Evolutionary conservation across 2,329 filamentous ascomycete genomes (phyloP), one percentile per base, ranked within the genome.

Genomic region (Colletotrichum sp.): DNA sequence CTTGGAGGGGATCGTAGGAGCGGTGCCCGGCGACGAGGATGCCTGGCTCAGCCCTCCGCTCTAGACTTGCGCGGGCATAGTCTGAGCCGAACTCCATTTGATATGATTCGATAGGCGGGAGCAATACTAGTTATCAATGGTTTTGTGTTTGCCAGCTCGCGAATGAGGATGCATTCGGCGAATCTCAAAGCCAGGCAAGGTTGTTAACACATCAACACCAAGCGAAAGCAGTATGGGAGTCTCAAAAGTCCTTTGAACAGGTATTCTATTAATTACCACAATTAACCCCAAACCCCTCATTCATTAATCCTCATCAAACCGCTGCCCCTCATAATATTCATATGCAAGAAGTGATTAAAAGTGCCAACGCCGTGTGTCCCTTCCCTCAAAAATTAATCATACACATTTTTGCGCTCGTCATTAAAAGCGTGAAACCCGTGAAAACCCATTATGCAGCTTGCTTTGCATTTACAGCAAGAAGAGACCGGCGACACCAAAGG

Each of bases 401-500:
- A 65, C 67, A 68, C 55, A 30, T 59, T 59, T 27, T 19, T 59
- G 15, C 55, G 55, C 55, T 59, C 25, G 22, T 59, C 55, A 52
- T 52, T 52, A 52, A 8, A 22, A 22, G 44, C 44, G 44, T 52
- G 44, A 52, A 52, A 22, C 12, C 44, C 44, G 44, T 52, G n/a
- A 52, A 48, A 48, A 52, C 44, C 44, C 44, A 52, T 52, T 52
- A 52, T 52, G 44, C 44, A 52, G 0, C 0, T 52, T 52, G 44
- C 44, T 22, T 13, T 52, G 44, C 44, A 6, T 8, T 78, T 80
- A 85, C 71, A 84, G 64, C 78, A 84, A 79, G 77, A 84, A 80
- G 65, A 85, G 78, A 22, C 83, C 81, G 79, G 85, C 81, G 78
- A 84, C 82, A 77, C 82, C 83, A 75, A 85, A 85, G 44, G 82